Evolutionary conservation across 148 eudicot species (phyloP).

Genomic region (Drosera capensis): DNA sequence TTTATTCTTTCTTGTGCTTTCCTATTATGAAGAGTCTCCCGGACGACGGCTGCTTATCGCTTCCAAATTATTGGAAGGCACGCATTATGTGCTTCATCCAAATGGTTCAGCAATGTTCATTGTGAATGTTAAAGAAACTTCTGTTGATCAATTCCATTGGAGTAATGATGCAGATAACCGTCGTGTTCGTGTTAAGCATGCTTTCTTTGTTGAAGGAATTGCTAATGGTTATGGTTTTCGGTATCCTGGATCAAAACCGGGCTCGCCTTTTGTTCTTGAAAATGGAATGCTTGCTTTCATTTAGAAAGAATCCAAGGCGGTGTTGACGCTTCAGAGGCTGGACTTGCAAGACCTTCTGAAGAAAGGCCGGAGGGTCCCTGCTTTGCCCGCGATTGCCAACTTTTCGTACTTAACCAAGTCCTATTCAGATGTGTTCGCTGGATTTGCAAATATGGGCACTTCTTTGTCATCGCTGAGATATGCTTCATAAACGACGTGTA

Average conservation of each 20-base stretch:
- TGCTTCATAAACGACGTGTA: constrained; percentile 6
- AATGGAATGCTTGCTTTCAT: constrained; percentile 55
- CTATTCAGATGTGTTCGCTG: constrained; percentile 69
- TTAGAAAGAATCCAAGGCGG: constrained; percentile 67
- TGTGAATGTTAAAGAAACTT: constrained; percentile 43
- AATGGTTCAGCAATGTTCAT: constrained; percentile 91
- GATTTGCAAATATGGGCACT: constrained; percentile 34
- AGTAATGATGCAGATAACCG: constrained; percentile 33
- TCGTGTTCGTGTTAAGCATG: constrained; percentile 29
- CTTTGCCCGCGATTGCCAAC: constrained; percentile 57
- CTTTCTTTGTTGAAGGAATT: constrained; percentile 62
- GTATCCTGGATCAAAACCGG: constrained; percentile 83
- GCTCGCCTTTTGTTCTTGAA: constrained; percentile 50
- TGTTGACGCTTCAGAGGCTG: constrained; percentile 60
- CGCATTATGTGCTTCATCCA: constrained; percentile 74
- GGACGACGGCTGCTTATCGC: constrained; percentile 52
- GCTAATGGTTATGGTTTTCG: constrained; percentile 81
- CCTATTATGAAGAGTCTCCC: constrained; percentile 57
- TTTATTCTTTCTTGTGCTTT: constrained; percentile 50
- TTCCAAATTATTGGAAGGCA: constrained; percentile 75
- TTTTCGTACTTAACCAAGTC: constrained; percentile 77
- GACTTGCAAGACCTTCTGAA: constrained; percentile 49
- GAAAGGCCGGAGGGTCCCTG: constrained; percentile 66
- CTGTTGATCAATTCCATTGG: constrained; percentile 62
- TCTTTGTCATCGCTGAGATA: constrained; percentile 42